Conservation (phyloP, 345 rosid species). For the Citrus glauca region DNA sequence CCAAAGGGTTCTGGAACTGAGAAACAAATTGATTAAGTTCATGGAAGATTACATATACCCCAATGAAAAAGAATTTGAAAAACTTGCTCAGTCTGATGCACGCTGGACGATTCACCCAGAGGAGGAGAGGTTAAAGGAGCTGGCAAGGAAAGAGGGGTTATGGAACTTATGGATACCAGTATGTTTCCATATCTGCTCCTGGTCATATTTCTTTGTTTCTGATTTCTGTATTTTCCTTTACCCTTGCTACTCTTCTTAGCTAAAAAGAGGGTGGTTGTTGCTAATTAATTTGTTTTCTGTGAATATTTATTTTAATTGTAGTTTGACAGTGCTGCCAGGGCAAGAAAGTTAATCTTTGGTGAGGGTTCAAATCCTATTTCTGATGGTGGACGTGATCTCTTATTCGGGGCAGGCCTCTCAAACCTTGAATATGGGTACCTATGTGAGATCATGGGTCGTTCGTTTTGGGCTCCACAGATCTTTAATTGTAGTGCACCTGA, state of each 20-base stretch:
- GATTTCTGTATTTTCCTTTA: constrained; percentile 5
- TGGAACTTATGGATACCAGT: constrained; percentile 97
- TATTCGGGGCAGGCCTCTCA: constrained; percentile 90
- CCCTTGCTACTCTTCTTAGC: background rate
- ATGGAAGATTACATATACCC: constrained; percentile 92
- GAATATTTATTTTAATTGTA: constrained; percentile 33
- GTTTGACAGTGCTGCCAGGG: constrained; percentile 89
- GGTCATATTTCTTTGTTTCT: constrained; percentile 3
- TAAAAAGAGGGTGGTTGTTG: background rate
- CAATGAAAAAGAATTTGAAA: constrained; percentile 68
- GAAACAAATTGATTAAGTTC: constrained; percentile 66
- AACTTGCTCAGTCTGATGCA: constrained; percentile 67
- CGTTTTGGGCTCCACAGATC: constrained; percentile 93
- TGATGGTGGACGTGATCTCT: constrained; percentile 30
- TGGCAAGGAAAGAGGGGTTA: constrained; percentile 86
- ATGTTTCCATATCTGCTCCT: constrained; percentile 21
- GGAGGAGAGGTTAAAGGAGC: constrained; percentile 84
- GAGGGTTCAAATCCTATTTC: constrained; percentile 30
- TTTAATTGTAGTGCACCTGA: constrained; percentile 98
- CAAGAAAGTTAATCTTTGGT: constrained; percentile 52
- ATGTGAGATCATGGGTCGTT: constrained; percentile 98
- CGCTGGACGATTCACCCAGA: constrained; percentile 93
- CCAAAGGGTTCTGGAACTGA: constrained; percentile 57
- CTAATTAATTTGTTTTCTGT: background rate
- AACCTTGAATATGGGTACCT: constrained; percentile 95